Evolutionary conservation across 2,329 filamentous ascomycete genomes (phyloP), one percentile per base, ranked within the genome.

Genomic region (Rugonectria rugulosa): DNA sequence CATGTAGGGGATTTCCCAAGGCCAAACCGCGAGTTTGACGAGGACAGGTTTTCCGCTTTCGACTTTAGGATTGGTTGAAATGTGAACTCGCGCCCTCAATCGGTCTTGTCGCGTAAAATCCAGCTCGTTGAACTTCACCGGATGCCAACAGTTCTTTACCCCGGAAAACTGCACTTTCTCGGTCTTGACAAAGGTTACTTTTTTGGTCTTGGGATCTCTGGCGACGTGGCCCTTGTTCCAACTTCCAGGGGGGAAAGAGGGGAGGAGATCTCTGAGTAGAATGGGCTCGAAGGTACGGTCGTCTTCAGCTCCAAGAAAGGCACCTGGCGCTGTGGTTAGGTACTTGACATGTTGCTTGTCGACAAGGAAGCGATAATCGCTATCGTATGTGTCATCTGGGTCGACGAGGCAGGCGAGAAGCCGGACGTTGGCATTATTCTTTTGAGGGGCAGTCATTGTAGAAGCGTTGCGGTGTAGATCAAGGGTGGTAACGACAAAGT

Each of bases 321-420:
- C 59, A 23, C 64, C 62, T 37, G 65, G 63, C 5, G 55, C 66
- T 26, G 60, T 66, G 29, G 58, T 21, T 10, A 68, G 20, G 49
- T 70, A 72, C 53, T 69, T 69, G 0, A 65, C 60, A 34, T 64
- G 55, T 46, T 60, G 44, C 10, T 47, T 54, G 15, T 68, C 61
- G 45, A 69, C 47, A 3, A 70, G 55, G 49, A 70, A 69, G 43
- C 65, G 66, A 41, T 70, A 69, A 36, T 68, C 62, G 55, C 70
- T 67, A 17, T 67, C 55, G 24, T 57, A 12, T 1, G 20, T 53
- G 46, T 65, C 66, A 1, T 66, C 64, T 0, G 49, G 43, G 32
- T 71, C 66, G 17, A 69, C 27, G 12, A 68, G 61, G 46, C 60
- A 66, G 42, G 65, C 64, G 31, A 70, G 63, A 21, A 71, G 61